Percentiles rank a stretch among this genome's conserved stretches.
Evolutionary conservation across 2,329 filamentous ascomycete genomes (phyloP).

Genomic region (Elsinoe necatrix): DNA sequence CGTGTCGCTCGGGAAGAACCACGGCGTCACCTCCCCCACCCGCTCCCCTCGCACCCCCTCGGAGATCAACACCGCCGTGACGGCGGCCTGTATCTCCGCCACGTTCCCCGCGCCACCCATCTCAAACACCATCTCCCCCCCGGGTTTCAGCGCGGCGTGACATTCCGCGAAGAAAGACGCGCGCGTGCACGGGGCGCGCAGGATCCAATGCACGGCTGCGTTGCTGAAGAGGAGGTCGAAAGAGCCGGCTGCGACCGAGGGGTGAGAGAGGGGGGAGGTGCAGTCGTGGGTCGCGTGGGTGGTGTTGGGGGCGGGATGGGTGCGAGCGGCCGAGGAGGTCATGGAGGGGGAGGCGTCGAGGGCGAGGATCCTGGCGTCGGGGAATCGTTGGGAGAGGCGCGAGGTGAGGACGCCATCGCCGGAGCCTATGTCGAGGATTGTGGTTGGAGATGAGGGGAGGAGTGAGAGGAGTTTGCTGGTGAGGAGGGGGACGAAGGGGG

Average conservation of each 20-base stretch:
- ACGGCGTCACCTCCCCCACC: constrained; percentile 49
- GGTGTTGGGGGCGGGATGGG: constrained; percentile 19
- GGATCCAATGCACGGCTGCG: constrained; percentile 40
- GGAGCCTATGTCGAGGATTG: constrained; percentile 35
- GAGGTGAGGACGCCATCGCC: constrained; percentile 35
- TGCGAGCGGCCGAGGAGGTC: constrained; percentile 30
- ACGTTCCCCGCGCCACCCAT: constrained; percentile 65
- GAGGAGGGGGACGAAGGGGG: constrained; percentile 35
- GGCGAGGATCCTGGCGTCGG: constrained; percentile 28
- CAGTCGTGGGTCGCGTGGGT: constrained; percentile 29
- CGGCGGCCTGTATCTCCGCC: constrained; percentile 51
- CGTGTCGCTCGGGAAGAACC: constrained; percentile 62
- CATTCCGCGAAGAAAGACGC: constrained; percentile 47
- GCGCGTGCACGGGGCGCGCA: constrained; percentile 41
- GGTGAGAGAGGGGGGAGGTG: constrained; percentile 22
- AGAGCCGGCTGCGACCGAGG: constrained; percentile 18
- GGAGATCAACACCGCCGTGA: constrained; percentile 45
- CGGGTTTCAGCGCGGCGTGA: constrained; percentile 44
- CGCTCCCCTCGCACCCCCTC: constrained; percentile 44
- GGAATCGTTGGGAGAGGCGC: constrained; percentile 27
- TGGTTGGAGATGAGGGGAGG: constrained; percentile 25
- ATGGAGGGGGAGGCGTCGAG: constrained; percentile 35
- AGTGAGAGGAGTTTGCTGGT: constrained; percentile 32
- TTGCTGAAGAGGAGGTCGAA: constrained; percentile 38
- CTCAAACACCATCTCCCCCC: constrained; percentile 57